These are phyloP conservation scores for Zoysia japonica DNA, from an alignment of 176 grass and related monocot species.

Conservation along the genomic window DNA sequence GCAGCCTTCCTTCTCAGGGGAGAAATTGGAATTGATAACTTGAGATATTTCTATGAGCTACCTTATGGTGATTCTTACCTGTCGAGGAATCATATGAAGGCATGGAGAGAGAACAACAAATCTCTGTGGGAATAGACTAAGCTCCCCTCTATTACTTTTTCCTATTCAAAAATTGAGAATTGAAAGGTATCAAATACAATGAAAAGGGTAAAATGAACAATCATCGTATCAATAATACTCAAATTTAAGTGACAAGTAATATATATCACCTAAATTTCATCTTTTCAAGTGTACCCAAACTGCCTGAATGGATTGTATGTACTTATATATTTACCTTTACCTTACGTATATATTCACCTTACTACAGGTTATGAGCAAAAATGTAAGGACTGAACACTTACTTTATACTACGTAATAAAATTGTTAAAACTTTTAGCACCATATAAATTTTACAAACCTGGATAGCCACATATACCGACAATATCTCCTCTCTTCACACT, in stretches of 20 bases:
- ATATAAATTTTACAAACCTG: constrained; percentile 55
- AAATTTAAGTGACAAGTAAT: background rate
- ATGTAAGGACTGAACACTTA: background rate
- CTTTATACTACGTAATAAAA: background rate
- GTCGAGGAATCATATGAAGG: constrained; percentile 94
- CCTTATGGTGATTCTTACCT: constrained; percentile 38
- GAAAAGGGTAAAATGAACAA: constrained; percentile 8
- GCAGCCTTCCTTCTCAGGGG: background rate
- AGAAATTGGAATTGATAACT: background rate
- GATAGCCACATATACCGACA: constrained; percentile 80
- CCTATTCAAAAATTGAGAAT: constrained; percentile 55
- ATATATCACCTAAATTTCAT: background rate
- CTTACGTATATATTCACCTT: too few species aligned
- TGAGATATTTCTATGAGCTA: background rate
- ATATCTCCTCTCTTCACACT: constrained; percentile 87
- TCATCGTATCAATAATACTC: background rate
- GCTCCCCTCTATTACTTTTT: constrained; percentile 93
- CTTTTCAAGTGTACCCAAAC: background rate
- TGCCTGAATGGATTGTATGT: background rate
- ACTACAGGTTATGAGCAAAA: background rate
- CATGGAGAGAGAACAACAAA: constrained; percentile 89
- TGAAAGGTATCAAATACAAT: background rate
- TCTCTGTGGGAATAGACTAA: constrained; percentile 77
- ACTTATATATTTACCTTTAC: background rate
- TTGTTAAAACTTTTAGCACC: background rate